Percentiles rank a stretch among this genome's conserved stretches.
phyloP scores from a whole-genome alignment of 345 rosid species.

The Bruguiera sexangula region DNA sequence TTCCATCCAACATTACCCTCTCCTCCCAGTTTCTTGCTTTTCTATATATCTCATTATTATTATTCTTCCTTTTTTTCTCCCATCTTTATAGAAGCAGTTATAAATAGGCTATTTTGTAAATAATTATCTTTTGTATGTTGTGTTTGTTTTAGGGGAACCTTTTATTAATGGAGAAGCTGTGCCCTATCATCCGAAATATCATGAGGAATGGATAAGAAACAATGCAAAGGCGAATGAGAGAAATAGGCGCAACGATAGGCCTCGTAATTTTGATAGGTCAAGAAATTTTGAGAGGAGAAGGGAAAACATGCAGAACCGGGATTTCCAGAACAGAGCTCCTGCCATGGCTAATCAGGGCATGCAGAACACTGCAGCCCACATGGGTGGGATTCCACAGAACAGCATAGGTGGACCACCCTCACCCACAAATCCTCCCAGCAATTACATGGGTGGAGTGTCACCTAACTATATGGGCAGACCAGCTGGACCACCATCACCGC shows the following conservation, averaged over 20 bases:
- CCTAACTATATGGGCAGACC: too few species aligned
- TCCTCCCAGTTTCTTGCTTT: too few species aligned
- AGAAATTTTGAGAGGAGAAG: conserved; percentile 89
- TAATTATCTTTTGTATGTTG: background rate
- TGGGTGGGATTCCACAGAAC: conserved; percentile 25
- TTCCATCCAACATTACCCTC: too few species aligned
- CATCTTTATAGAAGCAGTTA: too few species aligned
- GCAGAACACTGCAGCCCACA: conserved; percentile 6
- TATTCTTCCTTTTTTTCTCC: too few species aligned
- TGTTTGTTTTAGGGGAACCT: conserved; percentile 35
- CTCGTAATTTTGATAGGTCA: conserved; percentile 67
- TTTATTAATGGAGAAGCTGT: conserved; percentile 33
- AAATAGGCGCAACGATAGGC: conserved; percentile 81
- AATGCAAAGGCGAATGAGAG: conserved; percentile 84
- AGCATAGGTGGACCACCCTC: conserved; percentile 8
- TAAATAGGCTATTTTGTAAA: background rate
- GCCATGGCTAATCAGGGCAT: conserved; percentile 19
- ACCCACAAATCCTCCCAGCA: background rate
- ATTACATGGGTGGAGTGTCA: conserved; percentile 24
- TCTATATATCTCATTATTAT: too few species aligned
- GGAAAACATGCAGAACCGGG: conserved; percentile 53
- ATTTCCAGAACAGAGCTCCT: conserved; percentile 24
- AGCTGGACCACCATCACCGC: too few species aligned
- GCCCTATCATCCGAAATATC: conserved; percentile 36
- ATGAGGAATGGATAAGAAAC: conserved; percentile 48